Conservation (phyloP, 2,329 filamentous ascomycete species). For the Parastagonospora nodorum region DNA sequence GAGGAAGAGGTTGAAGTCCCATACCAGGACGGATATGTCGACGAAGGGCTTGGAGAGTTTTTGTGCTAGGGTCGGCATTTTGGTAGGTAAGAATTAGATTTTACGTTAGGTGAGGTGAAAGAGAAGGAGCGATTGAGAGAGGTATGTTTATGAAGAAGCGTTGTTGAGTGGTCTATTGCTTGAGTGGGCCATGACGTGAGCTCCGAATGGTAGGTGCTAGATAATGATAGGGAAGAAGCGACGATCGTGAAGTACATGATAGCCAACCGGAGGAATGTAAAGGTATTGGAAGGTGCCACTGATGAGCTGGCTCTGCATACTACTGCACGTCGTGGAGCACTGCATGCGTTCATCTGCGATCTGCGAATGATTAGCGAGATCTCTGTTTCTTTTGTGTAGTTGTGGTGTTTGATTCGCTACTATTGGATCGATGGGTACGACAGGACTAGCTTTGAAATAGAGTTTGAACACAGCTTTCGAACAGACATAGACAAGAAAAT, state of each 20-base stretch:
- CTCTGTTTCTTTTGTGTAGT: not conserved
- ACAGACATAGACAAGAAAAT: too few species aligned
- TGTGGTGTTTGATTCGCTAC: constrained; percentile 1
- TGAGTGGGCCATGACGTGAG: not conserved
- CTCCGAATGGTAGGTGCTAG: not conserved
- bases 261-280: not conserved
- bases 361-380: constrained; percentile 3
- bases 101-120: not conserved
- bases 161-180: not conserved
- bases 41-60: constrained; percentile 34
- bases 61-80: constrained; percentile 17
- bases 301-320: constrained; percentile 8
- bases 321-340: constrained; percentile 1
- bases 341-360: constrained; percentile 4
- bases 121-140: not conserved
- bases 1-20: constrained; percentile 48
- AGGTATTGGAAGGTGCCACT: not conserved
- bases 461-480: not conserved
- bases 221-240: not conserved
- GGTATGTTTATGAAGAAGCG: not conserved
- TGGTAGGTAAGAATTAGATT: not conserved
- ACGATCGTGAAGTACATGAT: not conserved
- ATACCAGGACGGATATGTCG: constrained; percentile 45
- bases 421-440: not conserved
- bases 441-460: not conserved